phyloP scores from a whole-genome alignment of 2,329 filamentous ascomycete species.

The Colletotrichum kahawae region DNA sequence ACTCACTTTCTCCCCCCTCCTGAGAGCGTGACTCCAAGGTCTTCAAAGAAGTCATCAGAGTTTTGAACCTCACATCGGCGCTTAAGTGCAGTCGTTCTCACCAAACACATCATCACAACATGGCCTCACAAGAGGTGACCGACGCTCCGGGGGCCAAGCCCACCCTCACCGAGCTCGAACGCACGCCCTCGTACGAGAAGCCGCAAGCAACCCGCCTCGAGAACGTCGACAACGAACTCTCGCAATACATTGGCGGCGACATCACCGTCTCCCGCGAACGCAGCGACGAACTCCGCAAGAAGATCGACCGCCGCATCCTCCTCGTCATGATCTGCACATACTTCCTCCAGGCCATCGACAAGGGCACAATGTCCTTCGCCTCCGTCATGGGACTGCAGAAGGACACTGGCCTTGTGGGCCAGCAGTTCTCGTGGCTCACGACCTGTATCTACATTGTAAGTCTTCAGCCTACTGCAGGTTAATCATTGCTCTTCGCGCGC shows the following conservation, averaged over 20 bases:
- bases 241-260: constrained; percentile 66
- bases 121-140: constrained; percentile 24
- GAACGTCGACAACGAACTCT: constrained; percentile 70
- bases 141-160: constrained; percentile 29
- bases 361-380: constrained; percentile 69
- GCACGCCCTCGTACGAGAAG: constrained; percentile 16
- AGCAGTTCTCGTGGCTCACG: constrained; percentile 72
- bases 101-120: not conserved
- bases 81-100: constrained; percentile 23
- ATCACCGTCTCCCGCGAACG: constrained; percentile 65
- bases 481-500: no score
- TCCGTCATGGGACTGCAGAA: constrained; percentile 66
- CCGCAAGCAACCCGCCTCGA: constrained; percentile 19
- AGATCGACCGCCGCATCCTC: constrained; percentile 73
- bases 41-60: not conserved
- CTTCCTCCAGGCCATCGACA: constrained; percentile 74
- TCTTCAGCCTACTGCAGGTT: constrained; percentile 34
- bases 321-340: constrained; percentile 76
- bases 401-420: constrained; percentile 43
- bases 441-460: constrained; percentile 78
- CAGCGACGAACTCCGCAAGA: constrained; percentile 62
- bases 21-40: not conserved
- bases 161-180: constrained; percentile 33
- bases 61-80: not conserved
- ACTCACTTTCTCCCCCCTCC: not conserved